These are phyloP conservation scores for Entoloma clypeatum DNA, from an alignment of 1,284 basidiomycete species.

Conservation along the genomic window DNA sequence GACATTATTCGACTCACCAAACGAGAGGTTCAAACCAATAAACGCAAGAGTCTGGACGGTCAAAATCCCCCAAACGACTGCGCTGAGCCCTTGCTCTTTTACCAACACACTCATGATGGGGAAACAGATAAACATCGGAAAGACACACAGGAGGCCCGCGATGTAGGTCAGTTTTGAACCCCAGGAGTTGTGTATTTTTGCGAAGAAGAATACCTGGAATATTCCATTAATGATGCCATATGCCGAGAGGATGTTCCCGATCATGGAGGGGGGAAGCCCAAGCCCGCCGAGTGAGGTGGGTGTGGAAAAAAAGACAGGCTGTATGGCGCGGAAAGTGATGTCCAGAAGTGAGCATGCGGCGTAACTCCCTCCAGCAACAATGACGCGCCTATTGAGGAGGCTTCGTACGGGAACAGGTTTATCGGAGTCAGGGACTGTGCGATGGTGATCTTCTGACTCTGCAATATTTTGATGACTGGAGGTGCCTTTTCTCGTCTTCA, in stretches of 20 bases:
- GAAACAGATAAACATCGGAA: slow-evolving; percentile 51
- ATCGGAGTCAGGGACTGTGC: slow-evolving; percentile 26
- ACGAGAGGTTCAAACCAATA: slow-evolving; percentile 51
- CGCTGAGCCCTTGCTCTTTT: slow-evolving; percentile 38
- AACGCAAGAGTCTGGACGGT: slow-evolving; percentile 46
- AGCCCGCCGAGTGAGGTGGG: slow-evolving; percentile 63
- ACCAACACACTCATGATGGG: slow-evolving; percentile 57
- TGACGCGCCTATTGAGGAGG: slow-evolving; percentile 47
- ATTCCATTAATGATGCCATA: slow-evolving; percentile 58
- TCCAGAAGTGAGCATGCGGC: slow-evolving; percentile 63
- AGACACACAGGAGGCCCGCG: slow-evolving; percentile 43
- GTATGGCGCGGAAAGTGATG: slow-evolving; percentile 58
- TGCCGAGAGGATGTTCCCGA: slow-evolving; percentile 54
- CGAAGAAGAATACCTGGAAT: slow-evolving; percentile 59
- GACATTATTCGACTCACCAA: no score
- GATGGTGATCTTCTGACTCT: slow-evolving; percentile 17
- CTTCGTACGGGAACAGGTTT: slow-evolving; percentile 47
- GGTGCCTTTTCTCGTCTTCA: no score
- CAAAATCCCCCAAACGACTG: slow-evolving; percentile 44
- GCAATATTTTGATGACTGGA: no score
- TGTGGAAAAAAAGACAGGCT: slow-evolving; percentile 66
- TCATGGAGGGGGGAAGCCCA: slow-evolving; percentile 55
- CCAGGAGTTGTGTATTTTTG: slow-evolving; percentile 46
- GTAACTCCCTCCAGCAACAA: slow-evolving; percentile 63
- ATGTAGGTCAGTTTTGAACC: slow-evolving; percentile 59